These are phyloP conservation scores for Brassica rapa DNA, from an alignment of 345 rosid genomes.

Conservation along the genomic window DNA sequence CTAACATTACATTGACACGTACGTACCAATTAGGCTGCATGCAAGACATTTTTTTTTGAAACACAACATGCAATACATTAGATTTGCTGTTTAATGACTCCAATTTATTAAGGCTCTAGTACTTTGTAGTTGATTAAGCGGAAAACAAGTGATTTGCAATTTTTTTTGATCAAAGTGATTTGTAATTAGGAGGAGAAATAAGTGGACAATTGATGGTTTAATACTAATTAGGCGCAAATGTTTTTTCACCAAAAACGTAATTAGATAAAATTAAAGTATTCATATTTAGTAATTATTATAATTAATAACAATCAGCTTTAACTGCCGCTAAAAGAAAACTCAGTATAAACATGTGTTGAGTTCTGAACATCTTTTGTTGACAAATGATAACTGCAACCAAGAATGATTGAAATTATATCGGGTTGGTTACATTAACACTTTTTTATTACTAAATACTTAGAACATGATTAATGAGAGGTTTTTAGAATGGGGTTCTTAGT, in stretches of 20 bases:
- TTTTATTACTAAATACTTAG: no score
- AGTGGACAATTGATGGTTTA: neutral
- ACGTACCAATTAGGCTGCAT: conserved; percentile 19
- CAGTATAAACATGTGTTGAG: neutral
- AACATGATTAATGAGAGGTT: no score
- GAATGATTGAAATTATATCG: neutral
- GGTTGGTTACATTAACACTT: neutral
- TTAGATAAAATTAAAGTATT: neutral
- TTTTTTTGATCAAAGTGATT: neutral
- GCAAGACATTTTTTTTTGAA: neutral
- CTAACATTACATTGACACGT: conserved; percentile 13
- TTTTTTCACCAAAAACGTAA: neutral
- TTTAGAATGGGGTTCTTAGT: no score
- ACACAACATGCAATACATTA: conserved; percentile 19
- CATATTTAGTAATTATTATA: neutral
- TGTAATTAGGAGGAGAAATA: neutral
- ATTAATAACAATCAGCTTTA: conserved; percentile 12
- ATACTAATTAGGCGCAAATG: neutral
- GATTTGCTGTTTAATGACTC: conserved; percentile 14
- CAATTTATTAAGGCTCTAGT: neutral
- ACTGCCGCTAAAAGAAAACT: neutral
- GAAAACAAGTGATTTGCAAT: neutral
- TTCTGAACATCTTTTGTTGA: neutral
- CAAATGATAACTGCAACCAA: neutral
- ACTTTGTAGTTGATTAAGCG: conserved; percentile 3